These are phyloP conservation scores for Fusarium sp. DNA, from an alignment of 2,329 filamentous ascomycete species.

Conservation along the genomic window DNA sequence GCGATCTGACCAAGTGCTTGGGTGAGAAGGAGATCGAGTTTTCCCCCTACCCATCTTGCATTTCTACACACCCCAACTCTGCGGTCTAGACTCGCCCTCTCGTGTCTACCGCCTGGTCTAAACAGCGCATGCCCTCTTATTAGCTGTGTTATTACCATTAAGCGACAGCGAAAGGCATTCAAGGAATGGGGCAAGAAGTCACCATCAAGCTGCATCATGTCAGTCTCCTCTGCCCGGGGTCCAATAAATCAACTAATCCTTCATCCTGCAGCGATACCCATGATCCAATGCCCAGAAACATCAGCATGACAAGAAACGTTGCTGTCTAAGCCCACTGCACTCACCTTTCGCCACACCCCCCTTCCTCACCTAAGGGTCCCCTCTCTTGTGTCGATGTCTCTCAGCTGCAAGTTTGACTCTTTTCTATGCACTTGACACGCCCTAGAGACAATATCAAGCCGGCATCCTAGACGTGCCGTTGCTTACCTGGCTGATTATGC, in stretches of 20 bases:
- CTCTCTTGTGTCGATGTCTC: conserved; percentile 27
- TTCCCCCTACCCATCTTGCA: neutral
- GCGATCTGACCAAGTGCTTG: conserved; percentile 37
- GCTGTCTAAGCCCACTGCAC: conserved; percentile 21
- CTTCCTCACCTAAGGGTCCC: conserved; percentile 21
- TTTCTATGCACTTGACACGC: neutral
- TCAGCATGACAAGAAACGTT: conserved; percentile 8
- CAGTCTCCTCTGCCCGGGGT: neutral
- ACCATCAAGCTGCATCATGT: neutral
- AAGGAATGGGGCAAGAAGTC: neutral
- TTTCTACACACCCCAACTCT: conserved; percentile 14
- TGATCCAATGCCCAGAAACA: neutral
- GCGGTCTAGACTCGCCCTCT: conserved; percentile 3
- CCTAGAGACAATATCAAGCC: conserved; percentile 27
- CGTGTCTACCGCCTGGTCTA: neutral
- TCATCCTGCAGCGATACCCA: neutral
- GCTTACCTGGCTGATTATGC: conserved; percentile 9
- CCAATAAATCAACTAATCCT: neutral
- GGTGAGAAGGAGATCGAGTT: conserved; percentile 26
- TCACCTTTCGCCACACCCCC: conserved; percentile 11
- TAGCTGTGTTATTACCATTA: conserved; percentile 8
- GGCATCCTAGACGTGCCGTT: conserved; percentile 19
- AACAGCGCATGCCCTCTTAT: neutral
- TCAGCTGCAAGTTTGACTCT: conserved; percentile 10
- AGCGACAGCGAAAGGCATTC: neutral